Evolutionary conservation across 768 basidiomycete genomes (phyloP).

Genomic region (Mycena floridula): DNA sequence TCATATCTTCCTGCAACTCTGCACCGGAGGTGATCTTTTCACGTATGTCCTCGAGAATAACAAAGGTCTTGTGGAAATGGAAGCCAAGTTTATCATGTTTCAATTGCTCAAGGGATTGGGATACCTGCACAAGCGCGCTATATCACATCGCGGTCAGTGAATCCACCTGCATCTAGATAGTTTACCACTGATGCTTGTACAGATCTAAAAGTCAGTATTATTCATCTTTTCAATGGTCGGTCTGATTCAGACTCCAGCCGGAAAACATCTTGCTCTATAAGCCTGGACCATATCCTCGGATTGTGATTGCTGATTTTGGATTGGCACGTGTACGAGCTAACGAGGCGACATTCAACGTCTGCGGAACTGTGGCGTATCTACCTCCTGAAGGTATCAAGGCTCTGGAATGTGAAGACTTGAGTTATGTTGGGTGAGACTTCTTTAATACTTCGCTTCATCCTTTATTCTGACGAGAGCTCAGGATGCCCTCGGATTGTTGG

Average conservation of each 20-base stretch:
- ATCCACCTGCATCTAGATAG: neutral
- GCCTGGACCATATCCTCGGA: slow-evolving; percentile 81
- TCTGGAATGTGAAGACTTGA: slow-evolving; percentile 64
- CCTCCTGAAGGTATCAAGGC: slow-evolving; percentile 83
- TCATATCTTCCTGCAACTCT: slow-evolving; percentile 81
- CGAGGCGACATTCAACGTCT: slow-evolving; percentile 81
- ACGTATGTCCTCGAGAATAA: slow-evolving; percentile 69
- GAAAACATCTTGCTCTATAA: slow-evolving; percentile 77
- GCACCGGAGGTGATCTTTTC: slow-evolving; percentile 85
- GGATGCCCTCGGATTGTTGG: slow-evolving; percentile 91
- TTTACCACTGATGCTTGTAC: neutral
- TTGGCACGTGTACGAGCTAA: slow-evolving; percentile 73
- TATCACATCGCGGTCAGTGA: slow-evolving; percentile 71
- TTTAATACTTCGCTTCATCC: too few species aligned
- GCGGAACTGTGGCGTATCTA: slow-evolving; percentile 82
- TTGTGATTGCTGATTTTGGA: slow-evolving; percentile 84
- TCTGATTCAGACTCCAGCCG: slow-evolving; percentile 37
- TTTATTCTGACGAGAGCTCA: slow-evolving; percentile 20
- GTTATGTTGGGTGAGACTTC: slow-evolving; percentile 45
- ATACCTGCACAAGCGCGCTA: slow-evolving; percentile 64
- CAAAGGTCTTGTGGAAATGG: slow-evolving; percentile 63
- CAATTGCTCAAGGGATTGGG: slow-evolving; percentile 67
- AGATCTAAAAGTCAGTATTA: slow-evolving; percentile 57
- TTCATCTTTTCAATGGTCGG: neutral
- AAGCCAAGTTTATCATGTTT: slow-evolving; percentile 80